Evolutionary conservation across 495 filamentous ascomycete species (phyloP).

Genomic region (Tuber indicum): DNA sequence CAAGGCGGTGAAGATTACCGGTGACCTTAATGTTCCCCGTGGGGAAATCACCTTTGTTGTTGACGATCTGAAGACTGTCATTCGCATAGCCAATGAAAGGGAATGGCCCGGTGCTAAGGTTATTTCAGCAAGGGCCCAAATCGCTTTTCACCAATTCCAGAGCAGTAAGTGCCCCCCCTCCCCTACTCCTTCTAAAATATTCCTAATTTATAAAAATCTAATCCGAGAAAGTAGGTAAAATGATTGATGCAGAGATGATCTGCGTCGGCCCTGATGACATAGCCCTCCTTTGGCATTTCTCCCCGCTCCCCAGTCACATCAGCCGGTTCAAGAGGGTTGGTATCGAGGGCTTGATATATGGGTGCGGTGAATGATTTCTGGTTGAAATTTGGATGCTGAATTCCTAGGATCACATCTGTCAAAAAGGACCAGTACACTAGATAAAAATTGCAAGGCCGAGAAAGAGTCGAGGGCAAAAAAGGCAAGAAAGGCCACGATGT

Average conservation of each 20-base stretch:
- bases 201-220: neutral
- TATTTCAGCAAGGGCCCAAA: conserved; percentile 69
- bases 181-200: neutral
- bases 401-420: neutral
- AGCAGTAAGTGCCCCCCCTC: conserved; percentile 53
- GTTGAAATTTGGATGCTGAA: neutral
- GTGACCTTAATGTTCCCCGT: conserved; percentile 79
- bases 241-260: conserved; percentile 67
- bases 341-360: conserved; percentile 54
- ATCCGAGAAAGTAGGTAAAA: conserved; percentile 54
- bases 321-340: conserved; percentile 74
- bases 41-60: conserved; percentile 75
- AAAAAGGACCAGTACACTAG: neutral
- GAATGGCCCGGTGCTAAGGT: conserved; percentile 67
- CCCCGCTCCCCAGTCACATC: conserved; percentile 62
- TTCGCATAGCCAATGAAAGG: conserved; percentile 57
- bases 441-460: neutral
- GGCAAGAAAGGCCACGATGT: neutral
- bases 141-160: conserved; percentile 63
- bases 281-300: conserved; percentile 73
- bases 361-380: neutral
- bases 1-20: conserved; percentile 82
- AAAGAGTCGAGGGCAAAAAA: neutral
- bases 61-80: conserved; percentile 61
- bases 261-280: conserved; percentile 68